phyloP scores from a whole-genome alignment of 352 stramenopile genomes.

The Phytophthora pini region DNA sequence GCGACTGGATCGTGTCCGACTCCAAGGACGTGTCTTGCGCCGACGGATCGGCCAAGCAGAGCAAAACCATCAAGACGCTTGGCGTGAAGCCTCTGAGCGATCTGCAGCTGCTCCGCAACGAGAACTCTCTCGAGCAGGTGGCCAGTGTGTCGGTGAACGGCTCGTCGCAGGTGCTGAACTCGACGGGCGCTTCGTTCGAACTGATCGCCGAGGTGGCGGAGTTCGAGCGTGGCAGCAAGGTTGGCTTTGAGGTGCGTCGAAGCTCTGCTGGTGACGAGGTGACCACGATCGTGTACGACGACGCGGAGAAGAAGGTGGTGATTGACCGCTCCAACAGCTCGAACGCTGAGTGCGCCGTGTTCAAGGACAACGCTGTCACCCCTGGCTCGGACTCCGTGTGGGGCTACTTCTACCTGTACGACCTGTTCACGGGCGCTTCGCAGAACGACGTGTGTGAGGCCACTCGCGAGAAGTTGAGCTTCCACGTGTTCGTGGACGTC shows the following conservation, averaged over 20 bases:
- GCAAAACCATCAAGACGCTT: conserved; percentile 77
- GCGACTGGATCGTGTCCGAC: conserved; percentile 68
- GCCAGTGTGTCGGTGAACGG: conserved; percentile 35
- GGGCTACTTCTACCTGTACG: conserved; percentile 70
- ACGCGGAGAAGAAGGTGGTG: conserved; percentile 60
- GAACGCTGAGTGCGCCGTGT: conserved; percentile 51
- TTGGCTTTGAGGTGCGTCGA: conserved; percentile 66
- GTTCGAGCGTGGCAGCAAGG: conserved; percentile 51
- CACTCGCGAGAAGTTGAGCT: conserved; percentile 45
- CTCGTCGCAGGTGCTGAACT: conserved; percentile 43
- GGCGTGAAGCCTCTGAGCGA: conserved; percentile 53
- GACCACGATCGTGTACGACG: conserved; percentile 72
- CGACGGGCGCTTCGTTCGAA: conserved; percentile 61
- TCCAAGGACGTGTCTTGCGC: conserved; percentile 37
- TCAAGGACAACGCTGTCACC: conserved; percentile 40
- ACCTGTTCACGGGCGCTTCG: conserved; percentile 39
- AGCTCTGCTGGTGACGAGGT: conserved; percentile 52
- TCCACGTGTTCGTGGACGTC: too few species aligned
- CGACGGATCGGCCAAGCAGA: conserved; percentile 30
- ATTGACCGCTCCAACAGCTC: conserved; percentile 64
- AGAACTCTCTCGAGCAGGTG: conserved; percentile 43
- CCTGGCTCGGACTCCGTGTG: conserved; percentile 44
- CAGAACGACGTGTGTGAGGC: conserved; percentile 41
- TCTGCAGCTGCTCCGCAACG: conserved; percentile 55
- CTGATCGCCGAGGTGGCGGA: conserved; percentile 50